Percentiles rank a stretch among this genome's conserved stretches.
These are phyloP conservation scores for Verticillium albo-atrum DNA, from an alignment of 2,329 filamentous ascomycete genomes.

Conservation along the genomic window DNA sequence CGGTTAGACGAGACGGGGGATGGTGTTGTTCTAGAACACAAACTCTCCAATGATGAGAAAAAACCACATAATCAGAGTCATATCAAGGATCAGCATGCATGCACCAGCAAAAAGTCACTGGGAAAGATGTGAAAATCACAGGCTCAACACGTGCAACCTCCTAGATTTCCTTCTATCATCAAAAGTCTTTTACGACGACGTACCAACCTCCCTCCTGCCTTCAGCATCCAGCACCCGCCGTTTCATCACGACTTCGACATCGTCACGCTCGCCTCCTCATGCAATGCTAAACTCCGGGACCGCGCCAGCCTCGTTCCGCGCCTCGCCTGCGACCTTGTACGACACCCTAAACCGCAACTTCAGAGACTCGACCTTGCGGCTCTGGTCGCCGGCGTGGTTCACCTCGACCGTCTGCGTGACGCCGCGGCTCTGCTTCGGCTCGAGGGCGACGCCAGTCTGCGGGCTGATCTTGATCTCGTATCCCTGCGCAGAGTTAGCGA, in stretches of 20 bases:
- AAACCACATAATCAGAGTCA: too few species aligned
- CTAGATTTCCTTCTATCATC: too few species aligned
- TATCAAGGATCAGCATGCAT: too few species aligned
- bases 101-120: too few species aligned
- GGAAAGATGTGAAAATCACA: too few species aligned
- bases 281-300: constrained; percentile 74
- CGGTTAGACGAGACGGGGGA: too few species aligned
- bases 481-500: constrained; percentile 46
- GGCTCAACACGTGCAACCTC: too few species aligned
- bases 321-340: constrained; percentile 65
- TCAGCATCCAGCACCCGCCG: background rate
- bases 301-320: constrained; percentile 78
- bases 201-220: background rate
- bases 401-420: constrained; percentile 79
- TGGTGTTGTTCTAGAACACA: too few species aligned
- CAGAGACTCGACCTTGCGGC: constrained; percentile 67
- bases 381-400: constrained; percentile 64
- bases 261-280: constrained; percentile 25
- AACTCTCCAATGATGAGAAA: too few species aligned
- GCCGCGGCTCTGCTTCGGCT: constrained; percentile 67
- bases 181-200: too few species aligned
- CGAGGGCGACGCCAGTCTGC: constrained; percentile 74
- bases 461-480: constrained; percentile 78
- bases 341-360: constrained; percentile 87
- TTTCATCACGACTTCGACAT: background rate